These are phyloP conservation scores for Turritis glabra DNA, from an alignment of 345 rosid species.

Conservation along the genomic window DNA sequence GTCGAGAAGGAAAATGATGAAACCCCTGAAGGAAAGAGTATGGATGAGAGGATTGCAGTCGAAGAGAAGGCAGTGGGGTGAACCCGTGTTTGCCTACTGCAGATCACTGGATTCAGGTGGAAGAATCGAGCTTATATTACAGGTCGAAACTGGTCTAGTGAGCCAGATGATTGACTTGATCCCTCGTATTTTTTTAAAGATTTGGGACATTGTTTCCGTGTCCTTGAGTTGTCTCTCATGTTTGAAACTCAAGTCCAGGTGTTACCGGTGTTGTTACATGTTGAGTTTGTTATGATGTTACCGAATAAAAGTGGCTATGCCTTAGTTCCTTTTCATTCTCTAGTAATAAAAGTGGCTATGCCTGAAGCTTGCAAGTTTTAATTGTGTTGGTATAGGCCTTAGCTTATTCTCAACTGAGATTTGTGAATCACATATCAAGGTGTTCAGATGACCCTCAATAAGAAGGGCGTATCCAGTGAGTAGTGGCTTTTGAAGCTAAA, in stretches of 20 bases:
- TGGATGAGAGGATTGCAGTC: not conserved
- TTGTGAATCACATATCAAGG: no score
- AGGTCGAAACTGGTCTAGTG: not conserved
- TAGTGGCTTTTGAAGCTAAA: no score
- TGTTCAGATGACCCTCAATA: no score
- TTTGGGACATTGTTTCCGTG: not conserved
- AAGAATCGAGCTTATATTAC: not conserved
- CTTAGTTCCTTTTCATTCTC: no score
- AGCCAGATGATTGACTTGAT: not conserved
- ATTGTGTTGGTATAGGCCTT: no score
- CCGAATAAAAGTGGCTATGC: not conserved
- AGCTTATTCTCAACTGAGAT: no score
- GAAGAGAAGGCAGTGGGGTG: conserved; percentile 17
- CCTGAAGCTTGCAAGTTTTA: no score
- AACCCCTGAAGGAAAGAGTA: conserved; percentile 7
- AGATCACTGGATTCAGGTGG: conserved; percentile 15
- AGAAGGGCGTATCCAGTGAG: no score
- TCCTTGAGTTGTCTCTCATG: not conserved
- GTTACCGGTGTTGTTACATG: not conserved
- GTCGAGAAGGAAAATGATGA: conserved; percentile 20
- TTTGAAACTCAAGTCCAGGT: not conserved
- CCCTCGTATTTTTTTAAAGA: not conserved
- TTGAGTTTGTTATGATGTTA: not conserved
- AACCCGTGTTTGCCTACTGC: not conserved
- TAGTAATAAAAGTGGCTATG: no score